Evolutionary conservation across 164 flowering plant genomes (phyloP), one percentile per base, ranked within the genome.

Genomic region (Stephania japonica): DNA sequence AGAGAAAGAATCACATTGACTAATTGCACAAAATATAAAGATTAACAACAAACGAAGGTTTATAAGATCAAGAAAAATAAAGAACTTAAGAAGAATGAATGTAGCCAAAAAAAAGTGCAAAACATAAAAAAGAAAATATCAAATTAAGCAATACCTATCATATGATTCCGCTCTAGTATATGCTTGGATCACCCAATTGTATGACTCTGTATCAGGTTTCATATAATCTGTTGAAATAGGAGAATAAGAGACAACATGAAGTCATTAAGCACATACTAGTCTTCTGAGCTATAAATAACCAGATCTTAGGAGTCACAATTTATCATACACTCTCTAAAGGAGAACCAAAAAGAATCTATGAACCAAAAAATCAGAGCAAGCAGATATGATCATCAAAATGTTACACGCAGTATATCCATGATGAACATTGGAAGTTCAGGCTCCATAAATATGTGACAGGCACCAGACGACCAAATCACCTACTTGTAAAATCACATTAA

Each of bases 111-210:
- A 43, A 68, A 74, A 24, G 61, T 67, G 61, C 21, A 7, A 18
- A 25, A 6, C 4, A 8, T 8, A 49, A 6, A n/a, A 32, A 26
- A 18, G 38, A 32, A 32, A 47, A 56, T 10, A 59, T 23, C 14
- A 32, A 32, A 14, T 44, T 73, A 70, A 59, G 42, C 32, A 12
- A 75, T 81, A 94, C 99, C 98, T 91, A 78, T 95, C 98, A 83
- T 93, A 95, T 49, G 98, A 88, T 81, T 95, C 98, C 72, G 97
- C 98, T 78, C 98, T 91, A 23, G 98, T 91, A 79, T 88, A 93
- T 75, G 99, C 99, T 84, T 93, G 98, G 78, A 95, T 93, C 73
- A 95, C 97, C 96, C 94, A 93, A 80, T 95, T 95, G 81, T 95
- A 93, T 72, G 94, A 81, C 85, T 95, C 95, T 26, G 97, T 86